Percentiles rank a stretch among this genome's conserved stretches.
Evolutionary conservation across 179 eudicot genomes (phyloP).

Genomic region (Patellifolia procumbens): DNA sequence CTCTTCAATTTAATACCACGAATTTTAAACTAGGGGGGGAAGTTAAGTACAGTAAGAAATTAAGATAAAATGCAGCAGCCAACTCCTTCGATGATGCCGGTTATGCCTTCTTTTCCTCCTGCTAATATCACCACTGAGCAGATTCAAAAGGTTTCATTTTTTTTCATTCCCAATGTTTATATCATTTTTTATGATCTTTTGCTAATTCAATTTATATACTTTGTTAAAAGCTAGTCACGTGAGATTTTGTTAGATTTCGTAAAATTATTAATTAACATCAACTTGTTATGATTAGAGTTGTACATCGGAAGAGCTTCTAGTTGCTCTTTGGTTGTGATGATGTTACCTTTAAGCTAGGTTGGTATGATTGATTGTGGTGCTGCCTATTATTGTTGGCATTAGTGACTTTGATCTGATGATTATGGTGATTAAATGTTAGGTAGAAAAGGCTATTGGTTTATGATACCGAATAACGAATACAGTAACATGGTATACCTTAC

Average conservation of each 20-base stretch:
- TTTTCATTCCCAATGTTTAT: neutral
- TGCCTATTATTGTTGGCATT: neutral
- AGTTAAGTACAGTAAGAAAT: neutral
- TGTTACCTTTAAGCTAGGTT: neutral
- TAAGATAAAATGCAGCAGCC: conserved; percentile 42
- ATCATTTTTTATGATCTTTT: neutral
- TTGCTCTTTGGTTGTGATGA: neutral
- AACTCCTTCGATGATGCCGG: conserved; percentile 42
- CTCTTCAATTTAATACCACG: neutral
- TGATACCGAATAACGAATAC: neutral
- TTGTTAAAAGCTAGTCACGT: no score
- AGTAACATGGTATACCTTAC: neutral
- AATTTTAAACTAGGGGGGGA: neutral
- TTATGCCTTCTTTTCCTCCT: conserved; percentile 44
- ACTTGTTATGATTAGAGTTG: no score
- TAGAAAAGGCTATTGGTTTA: no score
- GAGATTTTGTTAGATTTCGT: no score
- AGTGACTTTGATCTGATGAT: no score
- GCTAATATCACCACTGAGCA: conserved; percentile 59
- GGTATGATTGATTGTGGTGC: neutral
- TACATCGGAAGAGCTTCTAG: neutral
- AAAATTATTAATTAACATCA: no score
- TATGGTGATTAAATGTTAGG: neutral
- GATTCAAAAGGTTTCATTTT: conserved; percentile 56
- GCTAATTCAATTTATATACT: neutral